phyloP scores from a whole-genome alignment of 352 stramenopile genomes.

The Plasmopara viticola region DNA sequence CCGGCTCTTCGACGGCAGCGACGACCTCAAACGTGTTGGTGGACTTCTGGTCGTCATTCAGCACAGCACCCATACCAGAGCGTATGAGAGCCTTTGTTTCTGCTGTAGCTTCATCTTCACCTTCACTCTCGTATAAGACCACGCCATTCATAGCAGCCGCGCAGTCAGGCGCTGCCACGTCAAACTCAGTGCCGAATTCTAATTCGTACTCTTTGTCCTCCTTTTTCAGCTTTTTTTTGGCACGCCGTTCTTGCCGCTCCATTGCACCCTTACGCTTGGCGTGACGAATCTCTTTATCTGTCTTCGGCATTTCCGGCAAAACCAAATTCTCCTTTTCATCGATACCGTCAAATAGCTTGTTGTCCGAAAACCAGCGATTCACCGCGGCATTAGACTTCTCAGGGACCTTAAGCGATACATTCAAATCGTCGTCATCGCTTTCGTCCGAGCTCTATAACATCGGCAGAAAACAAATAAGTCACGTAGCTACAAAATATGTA shows the following conservation, averaged over 20 bases:
- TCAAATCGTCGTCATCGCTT: conserved; percentile 55
- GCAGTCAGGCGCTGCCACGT: conserved; percentile 36
- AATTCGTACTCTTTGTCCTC: conserved; percentile 82
- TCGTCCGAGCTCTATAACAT: conserved; percentile 76
- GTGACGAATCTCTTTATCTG: conserved; percentile 97
- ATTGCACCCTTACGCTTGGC: conserved; percentile 95
- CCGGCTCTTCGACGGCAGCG: conserved; percentile 37
- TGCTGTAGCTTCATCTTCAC: conserved; percentile 46
- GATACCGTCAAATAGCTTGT: conserved; percentile 76
- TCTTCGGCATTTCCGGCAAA: conserved; percentile 92
- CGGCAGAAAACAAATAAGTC: conserved; percentile 4
- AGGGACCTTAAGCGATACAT: conserved; percentile 67
- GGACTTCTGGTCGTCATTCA: conserved; percentile 23
- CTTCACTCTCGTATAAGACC: conserved; percentile 41
- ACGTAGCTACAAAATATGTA: not conserved
- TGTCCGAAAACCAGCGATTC: conserved; percentile 79
- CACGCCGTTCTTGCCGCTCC: conserved; percentile 86
- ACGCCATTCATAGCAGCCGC: conserved; percentile 35
- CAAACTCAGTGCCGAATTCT: conserved; percentile 69
- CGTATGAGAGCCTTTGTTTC: conserved; percentile 83
- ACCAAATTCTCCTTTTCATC: conserved; percentile 42
- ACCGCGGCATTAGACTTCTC: conserved; percentile 72
- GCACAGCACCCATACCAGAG: conserved; percentile 70
- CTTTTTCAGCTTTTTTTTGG: conserved; percentile 70
- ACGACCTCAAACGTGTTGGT: conserved; percentile 44